These are phyloP conservation scores for Saposhnikovia divaricata DNA, from an alignment of 129 eudicot species.

Conservation along the genomic window DNA sequence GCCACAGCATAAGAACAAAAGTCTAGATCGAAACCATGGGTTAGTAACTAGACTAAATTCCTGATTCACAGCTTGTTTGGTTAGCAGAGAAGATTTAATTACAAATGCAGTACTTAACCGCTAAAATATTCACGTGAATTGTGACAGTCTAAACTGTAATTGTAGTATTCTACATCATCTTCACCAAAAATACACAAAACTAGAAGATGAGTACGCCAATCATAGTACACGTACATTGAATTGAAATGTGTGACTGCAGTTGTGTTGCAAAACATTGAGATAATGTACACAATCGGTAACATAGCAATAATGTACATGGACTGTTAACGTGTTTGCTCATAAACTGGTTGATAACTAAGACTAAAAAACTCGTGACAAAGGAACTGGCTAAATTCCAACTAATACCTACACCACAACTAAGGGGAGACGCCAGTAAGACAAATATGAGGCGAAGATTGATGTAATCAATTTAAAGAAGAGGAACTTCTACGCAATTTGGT, in stretches of 20 bases:
- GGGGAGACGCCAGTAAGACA: background rate
- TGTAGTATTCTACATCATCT: background rate
- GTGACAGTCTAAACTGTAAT: background rate
- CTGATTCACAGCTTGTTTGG: background rate
- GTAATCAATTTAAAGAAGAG: background rate
- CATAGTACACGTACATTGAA: background rate
- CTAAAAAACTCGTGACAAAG: background rate
- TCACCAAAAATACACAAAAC: background rate
- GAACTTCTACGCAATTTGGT: background rate
- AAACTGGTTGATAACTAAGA: background rate
- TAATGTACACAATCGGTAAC: background rate
- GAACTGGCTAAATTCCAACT: background rate
- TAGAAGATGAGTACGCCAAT: background rate
- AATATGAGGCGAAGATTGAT: background rate
- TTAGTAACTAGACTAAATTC: background rate
- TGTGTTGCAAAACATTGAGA: background rate
- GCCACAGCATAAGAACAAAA: background rate
- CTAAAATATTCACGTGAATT: background rate
- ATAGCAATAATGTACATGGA: background rate
- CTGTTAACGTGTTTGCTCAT: background rate
- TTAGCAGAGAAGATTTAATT: background rate
- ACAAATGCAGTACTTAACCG: background rate
- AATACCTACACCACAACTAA: background rate
- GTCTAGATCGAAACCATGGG: background rate
- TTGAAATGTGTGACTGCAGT: background rate